Percentiles rank a stretch among this genome's conserved stretches.
phyloP scores from a whole-genome alignment of 805 yeast species.

The Ogataea nakhonphanomensis region DNA sequence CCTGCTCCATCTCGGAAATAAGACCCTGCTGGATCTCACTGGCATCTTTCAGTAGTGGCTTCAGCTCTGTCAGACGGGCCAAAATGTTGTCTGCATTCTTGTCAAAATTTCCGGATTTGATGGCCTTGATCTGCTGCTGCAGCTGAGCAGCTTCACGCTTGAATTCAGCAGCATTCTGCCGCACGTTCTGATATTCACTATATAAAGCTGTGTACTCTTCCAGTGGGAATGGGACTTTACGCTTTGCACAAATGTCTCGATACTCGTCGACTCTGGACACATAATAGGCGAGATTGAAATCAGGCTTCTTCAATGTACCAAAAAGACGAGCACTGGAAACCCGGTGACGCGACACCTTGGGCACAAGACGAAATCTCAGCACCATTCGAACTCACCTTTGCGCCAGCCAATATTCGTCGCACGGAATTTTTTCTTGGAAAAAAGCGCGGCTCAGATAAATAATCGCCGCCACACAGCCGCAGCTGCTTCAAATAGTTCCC shows the following conservation, averaged over 20 bases:
- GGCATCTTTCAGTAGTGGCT: slow-evolving; percentile 28
- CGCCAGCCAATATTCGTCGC: too few species aligned
- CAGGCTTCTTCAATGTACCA: slow-evolving; percentile 32
- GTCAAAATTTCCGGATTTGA: slow-evolving; percentile 15
- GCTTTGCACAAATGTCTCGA: slow-evolving; percentile 30
- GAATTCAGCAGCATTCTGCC: slow-evolving; percentile 15
- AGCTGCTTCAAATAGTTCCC: background rate
- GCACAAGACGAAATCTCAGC: background rate
- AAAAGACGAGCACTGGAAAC: background rate
- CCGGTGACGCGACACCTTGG: background rate
- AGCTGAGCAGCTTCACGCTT: slow-evolving; percentile 24
- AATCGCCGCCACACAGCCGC: slow-evolving; percentile 1
- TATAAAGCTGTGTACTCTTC: slow-evolving; percentile 22
- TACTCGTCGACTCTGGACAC: slow-evolving; percentile 28
- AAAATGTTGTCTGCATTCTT: slow-evolving; percentile 9
- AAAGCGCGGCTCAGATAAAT: slow-evolving; percentile 9
- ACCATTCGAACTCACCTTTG: too few species aligned
- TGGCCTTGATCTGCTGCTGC: slow-evolving; percentile 19
- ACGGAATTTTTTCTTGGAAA: background rate
- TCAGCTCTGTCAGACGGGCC: slow-evolving; percentile 24
- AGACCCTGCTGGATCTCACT: slow-evolving; percentile 26
- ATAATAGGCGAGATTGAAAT: slow-evolving; percentile 34
- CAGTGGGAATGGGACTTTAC: slow-evolving; percentile 32
- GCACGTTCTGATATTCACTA: slow-evolving; percentile 9
- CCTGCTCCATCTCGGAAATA: slow-evolving; percentile 36